These are phyloP conservation scores for Leishmania lainsoni DNA, from an alignment of 208 protist species.

Conservation along the genomic window DNA sequence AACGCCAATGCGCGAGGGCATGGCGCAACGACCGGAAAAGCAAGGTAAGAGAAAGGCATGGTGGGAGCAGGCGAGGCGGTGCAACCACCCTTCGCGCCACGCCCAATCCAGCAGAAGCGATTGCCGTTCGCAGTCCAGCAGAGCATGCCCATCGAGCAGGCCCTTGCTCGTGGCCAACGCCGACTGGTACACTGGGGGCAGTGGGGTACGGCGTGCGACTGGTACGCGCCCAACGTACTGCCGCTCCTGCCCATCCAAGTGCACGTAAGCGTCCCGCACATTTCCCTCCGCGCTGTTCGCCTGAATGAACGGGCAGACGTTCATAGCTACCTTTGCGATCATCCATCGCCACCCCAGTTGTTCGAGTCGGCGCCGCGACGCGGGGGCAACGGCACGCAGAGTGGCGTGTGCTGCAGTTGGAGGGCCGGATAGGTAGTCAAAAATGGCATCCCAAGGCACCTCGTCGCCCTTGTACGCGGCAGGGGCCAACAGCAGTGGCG, in stretches of 20 bases:
- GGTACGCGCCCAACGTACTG: constrained; percentile 32
- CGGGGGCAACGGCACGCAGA: constrained; percentile 24
- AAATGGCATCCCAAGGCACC: constrained; percentile 17
- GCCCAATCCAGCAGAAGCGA: constrained; percentile 35
- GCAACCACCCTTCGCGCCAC: constrained; percentile 35
- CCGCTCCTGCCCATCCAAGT: constrained; percentile 34
- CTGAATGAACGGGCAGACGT: constrained; percentile 20
- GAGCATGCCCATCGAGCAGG: constrained; percentile 13
- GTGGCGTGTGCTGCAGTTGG: constrained; percentile 1
- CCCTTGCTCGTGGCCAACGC: not conserved
- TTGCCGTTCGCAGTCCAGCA: constrained; percentile 43
- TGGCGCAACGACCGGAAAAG: constrained; percentile 7
- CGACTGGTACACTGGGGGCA: not conserved
- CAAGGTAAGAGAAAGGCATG: not conserved
- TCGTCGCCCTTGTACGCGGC: constrained; percentile 1
- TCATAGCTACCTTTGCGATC: constrained; percentile 4
- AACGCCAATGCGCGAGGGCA: constrained; percentile 9
- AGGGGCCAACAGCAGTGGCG: not conserved
- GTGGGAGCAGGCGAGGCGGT: constrained; percentile 6
- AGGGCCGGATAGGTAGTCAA: constrained; percentile 4
- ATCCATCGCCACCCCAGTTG: constrained; percentile 30
- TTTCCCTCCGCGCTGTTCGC: constrained; percentile 15
- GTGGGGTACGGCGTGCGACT: constrained; percentile 24
- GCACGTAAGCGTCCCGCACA: constrained; percentile 29
- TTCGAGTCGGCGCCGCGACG: constrained; percentile 16